Conservation (phyloP, 768 basidiomycete species). For the Cystoderma amianthinum region DNA sequence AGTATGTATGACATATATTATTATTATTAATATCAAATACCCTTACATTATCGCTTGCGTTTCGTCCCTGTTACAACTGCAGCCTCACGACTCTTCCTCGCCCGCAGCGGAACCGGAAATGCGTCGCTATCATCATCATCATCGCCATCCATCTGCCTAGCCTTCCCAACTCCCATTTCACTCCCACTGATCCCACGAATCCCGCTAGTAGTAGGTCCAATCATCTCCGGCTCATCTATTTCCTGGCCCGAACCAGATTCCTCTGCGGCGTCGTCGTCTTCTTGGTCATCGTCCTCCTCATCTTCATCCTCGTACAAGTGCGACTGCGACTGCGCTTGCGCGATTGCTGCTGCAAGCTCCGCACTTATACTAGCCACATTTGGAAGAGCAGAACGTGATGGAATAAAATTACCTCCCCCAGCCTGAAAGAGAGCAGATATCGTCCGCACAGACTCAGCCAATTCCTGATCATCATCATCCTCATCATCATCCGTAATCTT, state of each 20-base stretch:
- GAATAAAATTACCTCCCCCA: constrained; percentile 23
- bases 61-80: constrained; percentile 45
- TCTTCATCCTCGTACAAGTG: constrained; percentile 37
- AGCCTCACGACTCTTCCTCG: constrained; percentile 54
- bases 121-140: constrained; percentile 71
- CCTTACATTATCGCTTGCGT: constrained; percentile 55
- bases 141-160: constrained; percentile 21
- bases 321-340: constrained; percentile 60
- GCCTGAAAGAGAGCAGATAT: constrained; percentile 66
- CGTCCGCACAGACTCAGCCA: constrained; percentile 70
- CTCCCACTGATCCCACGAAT: constrained; percentile 38
- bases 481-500: constrained; percentile 46
- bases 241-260: constrained; percentile 48
- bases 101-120: constrained; percentile 67
- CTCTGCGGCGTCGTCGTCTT: constrained; percentile 42
- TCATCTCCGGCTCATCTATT: constrained; percentile 37
- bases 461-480: constrained; percentile 58
- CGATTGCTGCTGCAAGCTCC: constrained; percentile 76
- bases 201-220: constrained; percentile 57
- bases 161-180: constrained; percentile 9
- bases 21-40: too few relatives aligned
- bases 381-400: constrained; percentile 41
- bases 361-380: constrained; percentile 74
- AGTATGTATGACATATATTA: too few relatives aligned
- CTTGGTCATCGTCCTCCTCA: constrained; percentile 43